A percentile compares a stretch with the other conserved stretches of the same genome.
These are phyloP conservation scores for Podospora pseudocomata DNA, from an alignment of 495 filamentous ascomycete species.

Conservation along the genomic window DNA sequence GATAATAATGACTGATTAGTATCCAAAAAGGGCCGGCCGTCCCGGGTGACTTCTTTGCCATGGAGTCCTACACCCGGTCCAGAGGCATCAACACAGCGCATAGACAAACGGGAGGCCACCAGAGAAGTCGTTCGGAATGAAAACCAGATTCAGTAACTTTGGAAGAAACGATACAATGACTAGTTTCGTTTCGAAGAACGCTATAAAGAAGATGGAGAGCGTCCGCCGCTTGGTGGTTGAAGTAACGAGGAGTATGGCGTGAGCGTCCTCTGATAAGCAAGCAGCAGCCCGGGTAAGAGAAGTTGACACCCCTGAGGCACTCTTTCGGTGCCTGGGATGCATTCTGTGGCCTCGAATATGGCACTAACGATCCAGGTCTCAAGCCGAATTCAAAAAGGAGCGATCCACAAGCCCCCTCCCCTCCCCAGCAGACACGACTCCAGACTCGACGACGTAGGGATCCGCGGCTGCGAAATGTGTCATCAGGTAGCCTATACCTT, in stretches of 20 bases:
- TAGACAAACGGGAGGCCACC: not conserved
- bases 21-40: not conserved
- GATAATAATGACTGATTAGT: not conserved
- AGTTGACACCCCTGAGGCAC: not conserved
- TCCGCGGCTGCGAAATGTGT: constrained; percentile 25
- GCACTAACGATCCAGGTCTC: not conserved
- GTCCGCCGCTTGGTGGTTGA: not conserved
- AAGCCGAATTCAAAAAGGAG: not conserved
- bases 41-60: not conserved
- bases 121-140: not conserved
- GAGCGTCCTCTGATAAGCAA: not conserved
- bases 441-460: not conserved
- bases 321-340: not conserved
- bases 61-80: not conserved
- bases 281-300: not conserved
- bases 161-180: not conserved
- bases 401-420: not conserved
- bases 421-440: not conserved
- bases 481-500: constrained; percentile 36
- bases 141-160: not conserved
- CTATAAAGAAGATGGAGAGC: not conserved
- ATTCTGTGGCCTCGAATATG: not conserved
- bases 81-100: not conserved
- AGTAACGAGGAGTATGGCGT: not conserved
- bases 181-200: not conserved